A percentile compares a stretch with the other conserved stretches of the same genome.
These are phyloP conservation scores for Fusarium mundagurra DNA, from an alignment of 2,329 filamentous ascomycete genomes.

Conservation along the genomic window DNA sequence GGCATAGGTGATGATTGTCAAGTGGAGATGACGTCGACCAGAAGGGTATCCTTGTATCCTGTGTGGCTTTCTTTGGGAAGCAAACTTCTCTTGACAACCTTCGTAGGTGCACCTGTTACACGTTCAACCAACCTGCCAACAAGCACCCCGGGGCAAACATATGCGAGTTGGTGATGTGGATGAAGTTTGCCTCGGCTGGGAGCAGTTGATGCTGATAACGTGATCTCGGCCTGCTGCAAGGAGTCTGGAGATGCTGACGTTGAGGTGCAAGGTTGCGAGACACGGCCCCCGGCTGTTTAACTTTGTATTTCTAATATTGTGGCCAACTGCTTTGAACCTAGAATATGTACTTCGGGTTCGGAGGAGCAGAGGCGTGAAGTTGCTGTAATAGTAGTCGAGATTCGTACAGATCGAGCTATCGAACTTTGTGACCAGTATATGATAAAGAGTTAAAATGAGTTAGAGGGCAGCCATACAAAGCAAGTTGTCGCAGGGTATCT, in stretches of 20 bases:
- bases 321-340: background rate
- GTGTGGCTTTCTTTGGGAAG: constrained; percentile 18
- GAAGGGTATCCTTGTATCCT: constrained; percentile 20
- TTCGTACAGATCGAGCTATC: constrained; percentile 2
- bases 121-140: constrained; percentile 22
- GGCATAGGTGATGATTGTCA: background rate
- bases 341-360: background rate
- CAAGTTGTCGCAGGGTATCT: background rate
- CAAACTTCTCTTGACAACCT: constrained; percentile 22
- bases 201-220: constrained; percentile 36
- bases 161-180: background rate
- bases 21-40: constrained; percentile 19
- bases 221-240: constrained; percentile 38
- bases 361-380: background rate
- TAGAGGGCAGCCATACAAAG: background rate
- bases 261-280: constrained; percentile 3
- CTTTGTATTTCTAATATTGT: background rate
- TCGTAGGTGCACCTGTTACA: constrained; percentile 5
- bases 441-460: background rate
- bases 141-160: constrained; percentile 17
- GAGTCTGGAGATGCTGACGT: constrained; percentile 9
- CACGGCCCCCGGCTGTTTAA: constrained; percentile 10
- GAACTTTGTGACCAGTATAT: background rate
- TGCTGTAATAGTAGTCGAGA: background rate
- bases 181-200: constrained; percentile 4